Percentiles rank a stretch among this genome's conserved stretches.
Evolutionary conservation across 116 monocot species (phyloP).

Genomic region (Dioscorea cayenensis): DNA sequence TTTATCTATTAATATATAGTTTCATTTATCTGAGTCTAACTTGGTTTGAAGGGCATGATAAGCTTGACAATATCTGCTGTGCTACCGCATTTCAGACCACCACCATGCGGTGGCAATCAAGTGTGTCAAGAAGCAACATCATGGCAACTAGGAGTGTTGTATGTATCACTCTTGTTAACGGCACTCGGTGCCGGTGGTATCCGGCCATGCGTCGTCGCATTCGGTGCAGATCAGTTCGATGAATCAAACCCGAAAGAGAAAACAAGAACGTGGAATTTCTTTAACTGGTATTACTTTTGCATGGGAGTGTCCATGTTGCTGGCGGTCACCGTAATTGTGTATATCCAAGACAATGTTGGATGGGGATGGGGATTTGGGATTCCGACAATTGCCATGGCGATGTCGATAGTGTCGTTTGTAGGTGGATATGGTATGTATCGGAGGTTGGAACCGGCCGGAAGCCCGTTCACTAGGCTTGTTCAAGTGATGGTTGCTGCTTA

Average conservation of each 20-base stretch:
- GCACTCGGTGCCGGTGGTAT: slow-evolving; percentile 76
- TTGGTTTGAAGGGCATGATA: slow-evolving; percentile 53
- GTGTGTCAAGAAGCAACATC: slow-evolving; percentile 30
- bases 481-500: slow-evolving; percentile 60
- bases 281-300: slow-evolving; percentile 93
- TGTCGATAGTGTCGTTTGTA: slow-evolving; percentile 50
- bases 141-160: slow-evolving; percentile 46
- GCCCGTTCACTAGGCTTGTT: slow-evolving; percentile 54
- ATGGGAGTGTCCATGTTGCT: slow-evolving; percentile 60
- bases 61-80: slow-evolving; percentile 54
- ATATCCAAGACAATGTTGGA: slow-evolving; percentile 80
- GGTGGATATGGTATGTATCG: slow-evolving; percentile 55
- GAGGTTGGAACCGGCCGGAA: slow-evolving; percentile 47
- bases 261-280: slow-evolving; percentile 58
- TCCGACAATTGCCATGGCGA: slow-evolving; percentile 49
- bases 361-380: slow-evolving; percentile 79
- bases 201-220: slow-evolving; percentile 71
- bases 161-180: slow-evolving; percentile 37
- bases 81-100: slow-evolving; percentile 49
- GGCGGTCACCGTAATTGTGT: slow-evolving; percentile 69
- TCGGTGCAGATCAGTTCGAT: slow-evolving; percentile 85
- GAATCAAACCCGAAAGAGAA: slow-evolving; percentile 35
- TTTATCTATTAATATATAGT: too few relatives aligned
- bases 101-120: slow-evolving; percentile 20
- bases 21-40: too few relatives aligned